Percentiles rank a stretch among this genome's conserved stretches.
Conservation (phyloP, 2,329 filamentous ascomycete species). For the Aspergillus clavatus region DNA sequence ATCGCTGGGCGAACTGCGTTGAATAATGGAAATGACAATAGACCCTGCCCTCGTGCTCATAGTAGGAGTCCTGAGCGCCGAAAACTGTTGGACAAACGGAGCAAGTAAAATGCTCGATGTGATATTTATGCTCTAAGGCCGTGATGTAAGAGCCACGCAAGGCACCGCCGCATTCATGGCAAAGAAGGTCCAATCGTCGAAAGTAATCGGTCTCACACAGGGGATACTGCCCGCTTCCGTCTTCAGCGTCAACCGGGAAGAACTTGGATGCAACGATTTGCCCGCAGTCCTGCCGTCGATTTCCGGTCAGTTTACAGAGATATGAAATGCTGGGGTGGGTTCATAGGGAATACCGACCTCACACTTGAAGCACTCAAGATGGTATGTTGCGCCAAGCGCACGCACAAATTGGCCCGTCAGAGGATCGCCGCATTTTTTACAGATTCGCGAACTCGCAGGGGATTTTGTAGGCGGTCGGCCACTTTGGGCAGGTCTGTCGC, state of each 20-base stretch:
- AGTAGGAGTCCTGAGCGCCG: conserved; percentile 96
- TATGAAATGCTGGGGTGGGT: background rate
- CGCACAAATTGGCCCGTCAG: conserved; percentile 95
- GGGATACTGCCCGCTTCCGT: conserved; percentile 78
- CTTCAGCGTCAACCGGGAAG: conserved; percentile 91
- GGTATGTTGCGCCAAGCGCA: conserved; percentile 87
- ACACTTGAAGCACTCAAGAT: conserved; percentile 97
- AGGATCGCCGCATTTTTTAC: conserved; percentile 79
- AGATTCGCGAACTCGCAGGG: conserved; percentile 50
- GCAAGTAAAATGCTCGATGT: conserved; percentile 98
- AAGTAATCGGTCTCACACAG: conserved; percentile 99
- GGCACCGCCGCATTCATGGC: conserved; percentile 85
- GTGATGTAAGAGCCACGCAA: conserved; percentile 97
- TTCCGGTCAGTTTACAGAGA: conserved; percentile 18
- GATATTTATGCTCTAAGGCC: conserved; percentile 94
- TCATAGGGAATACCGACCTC: conserved; percentile 57
- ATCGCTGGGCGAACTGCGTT: conserved; percentile 91
- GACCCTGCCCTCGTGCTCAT: conserved; percentile 92
- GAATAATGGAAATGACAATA: conserved; percentile 99
- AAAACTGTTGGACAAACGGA: conserved; percentile 97
- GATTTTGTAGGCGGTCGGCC: conserved; percentile 36
- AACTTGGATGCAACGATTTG: conserved; percentile 98
- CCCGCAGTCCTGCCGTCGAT: conserved; percentile 72
- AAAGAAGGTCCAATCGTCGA: conserved; percentile 81
- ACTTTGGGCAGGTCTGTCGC: conserved; percentile 35